These are phyloP conservation scores for Cyclocybe aegerita DNA, from an alignment of 768 basidiomycete species.

Conservation along the genomic window DNA sequence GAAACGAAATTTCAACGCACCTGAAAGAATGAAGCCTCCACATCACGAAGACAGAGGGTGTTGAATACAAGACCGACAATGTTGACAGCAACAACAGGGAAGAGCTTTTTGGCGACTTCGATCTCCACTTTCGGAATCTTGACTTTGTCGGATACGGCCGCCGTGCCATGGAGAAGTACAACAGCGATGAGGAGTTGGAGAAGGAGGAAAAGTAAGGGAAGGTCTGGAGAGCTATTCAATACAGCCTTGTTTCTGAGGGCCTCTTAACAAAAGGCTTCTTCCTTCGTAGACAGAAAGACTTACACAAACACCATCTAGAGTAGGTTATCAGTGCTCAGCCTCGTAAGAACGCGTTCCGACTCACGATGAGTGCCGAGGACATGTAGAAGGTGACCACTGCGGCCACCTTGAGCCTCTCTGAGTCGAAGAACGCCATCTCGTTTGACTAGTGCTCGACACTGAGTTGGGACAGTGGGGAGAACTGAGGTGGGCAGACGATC, in stretches of 20 bases:
- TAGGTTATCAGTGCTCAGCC: not conserved
- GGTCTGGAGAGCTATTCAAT: constrained; percentile 60
- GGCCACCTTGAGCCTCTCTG: constrained; percentile 52
- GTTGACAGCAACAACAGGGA: constrained; percentile 66
- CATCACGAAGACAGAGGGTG: constrained; percentile 72
- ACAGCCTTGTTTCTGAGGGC: constrained; percentile 70
- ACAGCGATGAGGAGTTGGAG: constrained; percentile 72
- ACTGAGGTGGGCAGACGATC: not conserved
- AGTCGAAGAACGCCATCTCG: constrained; percentile 30
- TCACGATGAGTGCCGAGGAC: constrained; percentile 68
- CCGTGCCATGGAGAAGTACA: constrained; percentile 55
- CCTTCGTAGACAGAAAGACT: not conserved
- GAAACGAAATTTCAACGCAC: constrained; percentile 41
- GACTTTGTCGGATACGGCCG: constrained; percentile 45
- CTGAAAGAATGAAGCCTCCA: constrained; percentile 83
- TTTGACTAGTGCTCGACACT: constrained; percentile 1
- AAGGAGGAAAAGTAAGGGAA: constrained; percentile 68
- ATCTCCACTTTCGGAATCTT: constrained; percentile 59
- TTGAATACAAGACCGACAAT: constrained; percentile 79
- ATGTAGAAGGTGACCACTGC: constrained; percentile 81
- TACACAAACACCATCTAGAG: constrained; percentile 54
- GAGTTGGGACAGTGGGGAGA: not conserved
- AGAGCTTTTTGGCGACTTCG: constrained; percentile 52
- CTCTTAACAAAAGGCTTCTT: constrained; percentile 3
- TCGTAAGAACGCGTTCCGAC: constrained; percentile 25